Base-by-base conservation (phyloP, 177 flowering plant species). In the Vitis hybrid region DNA sequence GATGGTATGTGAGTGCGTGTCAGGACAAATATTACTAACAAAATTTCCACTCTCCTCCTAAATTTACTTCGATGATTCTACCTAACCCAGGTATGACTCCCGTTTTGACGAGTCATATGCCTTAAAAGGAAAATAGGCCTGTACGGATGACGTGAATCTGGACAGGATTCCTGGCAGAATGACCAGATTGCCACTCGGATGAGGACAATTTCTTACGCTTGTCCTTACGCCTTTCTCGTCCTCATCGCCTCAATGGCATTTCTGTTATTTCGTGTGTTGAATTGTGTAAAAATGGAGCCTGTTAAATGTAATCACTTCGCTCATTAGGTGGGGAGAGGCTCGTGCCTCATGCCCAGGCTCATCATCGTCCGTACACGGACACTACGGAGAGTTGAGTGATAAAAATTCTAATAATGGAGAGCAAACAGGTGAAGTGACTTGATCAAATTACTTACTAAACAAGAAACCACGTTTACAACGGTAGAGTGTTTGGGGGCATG, bases 171-270 rank as follows among this genome's bases (percentile, higher is more conserved):
- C 54, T 5, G 12, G 19, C 18, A 8, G 2, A 66, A 55, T 71
- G 50, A 66, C 78, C 51, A 70, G 61, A 55, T 70, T n/a, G 69
- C 68, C 77, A 64, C 26, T 65, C 11, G 8, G 10, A 14, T 55
- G 8, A 12, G 18, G 63, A 67, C 78, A 62, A 62, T 26, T 3
- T 5, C 10, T 10, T 8, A 16, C 55, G 49, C 20, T 66, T 66
- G 65, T 66, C 68, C 39, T 51, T 2, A 5, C 9, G n/a, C 7
- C 53, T 7, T 55, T 26, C 18, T 70, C 64, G 74, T 66, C 59
- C 71, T 75, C 71, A 70, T 70, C 77, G 19, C 45, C 48, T 50
- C 58, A 26, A 10, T 68, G 72, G 65, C 55, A 54, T 66, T 18
- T 6, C 63, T 18, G 68, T 29, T 51, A 64, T 45, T 63, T 10